Percentiles rank a stretch among this genome's conserved stretches.
Conservation (phyloP, 176 grass and related monocot genomes). For the Oryza meridionalis region DNA sequence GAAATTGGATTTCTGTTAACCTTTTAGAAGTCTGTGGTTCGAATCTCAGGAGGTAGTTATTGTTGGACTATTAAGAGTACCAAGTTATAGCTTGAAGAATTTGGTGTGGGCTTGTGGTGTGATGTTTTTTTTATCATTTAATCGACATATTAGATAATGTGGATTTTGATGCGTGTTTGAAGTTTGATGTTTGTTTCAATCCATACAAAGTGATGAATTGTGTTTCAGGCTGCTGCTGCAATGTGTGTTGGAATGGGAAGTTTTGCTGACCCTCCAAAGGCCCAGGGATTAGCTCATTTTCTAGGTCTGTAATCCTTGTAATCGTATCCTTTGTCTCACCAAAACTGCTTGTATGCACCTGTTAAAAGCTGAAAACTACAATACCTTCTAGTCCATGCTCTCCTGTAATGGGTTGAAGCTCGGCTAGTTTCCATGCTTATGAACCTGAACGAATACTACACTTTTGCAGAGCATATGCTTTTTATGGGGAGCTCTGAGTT, state of each 20-base stretch:
- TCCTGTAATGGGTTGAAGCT: constrained; percentile 26
- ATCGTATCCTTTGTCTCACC: constrained; percentile 26
- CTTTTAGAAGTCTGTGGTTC: not conserved
- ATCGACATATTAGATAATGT: not conserved
- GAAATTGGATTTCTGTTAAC: not conserved
- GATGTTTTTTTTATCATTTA: constrained; percentile 1
- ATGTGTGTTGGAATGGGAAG: constrained; percentile 95
- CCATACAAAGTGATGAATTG: constrained; percentile 4
- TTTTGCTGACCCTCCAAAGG: constrained; percentile 80
- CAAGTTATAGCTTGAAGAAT: not conserved
- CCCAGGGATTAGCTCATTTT: constrained; percentile 92
- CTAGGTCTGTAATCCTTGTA: constrained; percentile 64
- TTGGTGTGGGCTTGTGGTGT: not conserved
- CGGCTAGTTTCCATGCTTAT: not conserved
- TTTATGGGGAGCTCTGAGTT: constrained; percentile 98
- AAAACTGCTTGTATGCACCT: not conserved
- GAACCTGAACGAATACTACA: constrained; percentile 12
- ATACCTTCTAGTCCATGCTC: constrained; percentile 33
- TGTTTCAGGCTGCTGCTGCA: constrained; percentile 82
- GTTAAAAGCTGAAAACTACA: constrained; percentile 22
- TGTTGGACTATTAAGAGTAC: constrained; percentile 16
- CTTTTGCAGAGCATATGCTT: constrained; percentile 97
- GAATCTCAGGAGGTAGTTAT: not conserved
- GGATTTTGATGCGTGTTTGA: constrained; percentile 5
- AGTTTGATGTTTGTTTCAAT: constrained; percentile 29